Conservation (phyloP, 768 basidiomycete species). For the Boletus bicolor region DNA sequence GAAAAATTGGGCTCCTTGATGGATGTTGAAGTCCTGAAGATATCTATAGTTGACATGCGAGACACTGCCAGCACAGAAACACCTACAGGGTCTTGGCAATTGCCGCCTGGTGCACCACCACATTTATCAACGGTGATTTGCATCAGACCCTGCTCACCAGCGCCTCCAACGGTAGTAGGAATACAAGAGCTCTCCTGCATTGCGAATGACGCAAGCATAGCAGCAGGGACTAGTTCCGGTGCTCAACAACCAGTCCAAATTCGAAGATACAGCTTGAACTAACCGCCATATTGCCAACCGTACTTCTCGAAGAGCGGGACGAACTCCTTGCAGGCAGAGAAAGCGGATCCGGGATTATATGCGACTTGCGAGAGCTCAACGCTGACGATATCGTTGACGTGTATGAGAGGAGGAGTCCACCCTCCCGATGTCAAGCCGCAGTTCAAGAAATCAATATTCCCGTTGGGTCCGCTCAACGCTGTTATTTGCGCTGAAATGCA, state of each 20-base stretch:
- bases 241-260: not conserved
- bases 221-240: slow-evolving; percentile 53
- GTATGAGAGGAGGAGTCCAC: slow-evolving; percentile 71
- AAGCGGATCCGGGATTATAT: slow-evolving; percentile 48
- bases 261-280: slow-evolving; percentile 16
- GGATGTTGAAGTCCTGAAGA: slow-evolving; percentile 66
- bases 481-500: slow-evolving; percentile 44
- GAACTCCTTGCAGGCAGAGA: slow-evolving; percentile 53
- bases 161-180: slow-evolving; percentile 61
- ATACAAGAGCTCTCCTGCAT: slow-evolving; percentile 87
- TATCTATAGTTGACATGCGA: not conserved
- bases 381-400: slow-evolving; percentile 47
- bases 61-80: not conserved
- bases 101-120: slow-evolving; percentile 43
- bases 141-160: slow-evolving; percentile 85
- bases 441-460: slow-evolving; percentile 72
- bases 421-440: slow-evolving; percentile 64
- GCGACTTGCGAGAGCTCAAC: slow-evolving; percentile 48
- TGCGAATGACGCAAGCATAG: slow-evolving; percentile 81
- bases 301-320: slow-evolving; percentile 58
- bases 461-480: slow-evolving; percentile 59
- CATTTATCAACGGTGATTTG: slow-evolving; percentile 82
- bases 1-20: slow-evolving; percentile 62
- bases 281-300: slow-evolving; percentile 42
- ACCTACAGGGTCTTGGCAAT: slow-evolving; percentile 41